Percentiles rank a stretch among this genome's conserved stretches.
Conservation (phyloP, 495 filamentous ascomycete species). For the Trichocladium uniseriatum region DNA sequence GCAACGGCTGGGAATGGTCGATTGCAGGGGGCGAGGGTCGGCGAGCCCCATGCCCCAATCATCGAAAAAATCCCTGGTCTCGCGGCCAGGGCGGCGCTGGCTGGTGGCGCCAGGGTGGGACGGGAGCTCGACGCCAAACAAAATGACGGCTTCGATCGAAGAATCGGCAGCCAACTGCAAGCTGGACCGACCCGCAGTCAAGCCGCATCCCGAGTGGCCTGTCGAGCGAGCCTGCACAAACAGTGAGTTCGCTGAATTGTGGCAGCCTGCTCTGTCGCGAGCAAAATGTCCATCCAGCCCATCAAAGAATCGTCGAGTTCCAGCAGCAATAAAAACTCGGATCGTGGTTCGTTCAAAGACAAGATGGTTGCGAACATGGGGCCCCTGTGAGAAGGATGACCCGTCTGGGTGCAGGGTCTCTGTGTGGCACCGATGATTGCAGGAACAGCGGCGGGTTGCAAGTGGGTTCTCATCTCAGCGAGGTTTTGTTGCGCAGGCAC, state of each 20-base stretch:
- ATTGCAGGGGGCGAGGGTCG: constrained; percentile 9
- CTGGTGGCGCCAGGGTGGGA: constrained; percentile 3
- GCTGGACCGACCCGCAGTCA: no score
- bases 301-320: background rate
- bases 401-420: no score
- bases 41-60: background rate
- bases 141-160: no score
- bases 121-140: background rate
- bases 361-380: background rate
- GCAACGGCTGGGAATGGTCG: constrained; percentile 21
- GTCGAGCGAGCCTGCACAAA: no score
- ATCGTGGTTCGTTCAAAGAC: background rate
- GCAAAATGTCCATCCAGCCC: no score
- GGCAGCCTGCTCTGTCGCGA: no score
- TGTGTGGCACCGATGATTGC: background rate
- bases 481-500: background rate
- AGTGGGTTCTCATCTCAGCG: background rate
- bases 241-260: no score
- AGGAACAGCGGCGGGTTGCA: background rate
- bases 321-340: background rate
- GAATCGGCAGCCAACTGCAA: no score
- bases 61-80: constrained; percentile 2
- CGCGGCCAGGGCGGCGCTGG: constrained; percentile 4
- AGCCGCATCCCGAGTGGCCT: no score
- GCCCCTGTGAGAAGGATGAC: background rate